Evolutionary conservation across 2,329 filamentous ascomycete species (phyloP).

Genomic region (Botrytis elliptica): DNA sequence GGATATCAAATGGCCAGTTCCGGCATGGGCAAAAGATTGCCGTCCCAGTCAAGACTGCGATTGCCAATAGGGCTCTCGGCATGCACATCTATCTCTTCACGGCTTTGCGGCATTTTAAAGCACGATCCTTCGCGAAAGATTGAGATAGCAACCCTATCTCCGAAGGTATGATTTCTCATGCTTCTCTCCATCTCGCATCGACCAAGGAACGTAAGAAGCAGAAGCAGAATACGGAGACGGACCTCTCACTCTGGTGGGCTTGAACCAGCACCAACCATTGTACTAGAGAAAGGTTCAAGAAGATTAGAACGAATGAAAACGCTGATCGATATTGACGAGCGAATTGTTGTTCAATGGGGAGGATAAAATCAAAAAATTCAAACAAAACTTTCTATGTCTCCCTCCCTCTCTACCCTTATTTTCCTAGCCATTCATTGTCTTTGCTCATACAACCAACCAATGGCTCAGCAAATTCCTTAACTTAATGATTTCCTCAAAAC

Average conservation of each 20-base stretch:
- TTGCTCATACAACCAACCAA: neutral
- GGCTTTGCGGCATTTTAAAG: neutral
- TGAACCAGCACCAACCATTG: slow-evolving; percentile 1
- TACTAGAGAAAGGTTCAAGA: neutral
- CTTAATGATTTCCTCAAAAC: neutral
- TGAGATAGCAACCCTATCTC: neutral
- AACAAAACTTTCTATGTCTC: neutral
- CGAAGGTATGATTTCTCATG: neutral
- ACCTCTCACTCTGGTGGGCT: neutral
- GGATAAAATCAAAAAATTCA: neutral
- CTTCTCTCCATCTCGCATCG: neutral
- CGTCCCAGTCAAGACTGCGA: neutral
- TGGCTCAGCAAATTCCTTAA: neutral
- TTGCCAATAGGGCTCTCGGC: neutral
- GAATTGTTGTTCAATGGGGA: neutral
- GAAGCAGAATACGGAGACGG: neutral
- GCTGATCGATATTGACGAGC: neutral
- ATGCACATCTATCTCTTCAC: neutral
- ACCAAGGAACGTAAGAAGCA: neutral
- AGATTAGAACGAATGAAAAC: neutral
- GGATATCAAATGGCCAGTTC: neutral
- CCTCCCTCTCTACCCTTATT: neutral
- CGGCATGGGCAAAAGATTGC: no score
- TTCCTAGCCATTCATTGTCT: neutral
- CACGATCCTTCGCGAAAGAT: neutral